Conservation (phyloP, 2,329 filamentous ascomycete genomes). For the Thelonectria discophora region DNA sequence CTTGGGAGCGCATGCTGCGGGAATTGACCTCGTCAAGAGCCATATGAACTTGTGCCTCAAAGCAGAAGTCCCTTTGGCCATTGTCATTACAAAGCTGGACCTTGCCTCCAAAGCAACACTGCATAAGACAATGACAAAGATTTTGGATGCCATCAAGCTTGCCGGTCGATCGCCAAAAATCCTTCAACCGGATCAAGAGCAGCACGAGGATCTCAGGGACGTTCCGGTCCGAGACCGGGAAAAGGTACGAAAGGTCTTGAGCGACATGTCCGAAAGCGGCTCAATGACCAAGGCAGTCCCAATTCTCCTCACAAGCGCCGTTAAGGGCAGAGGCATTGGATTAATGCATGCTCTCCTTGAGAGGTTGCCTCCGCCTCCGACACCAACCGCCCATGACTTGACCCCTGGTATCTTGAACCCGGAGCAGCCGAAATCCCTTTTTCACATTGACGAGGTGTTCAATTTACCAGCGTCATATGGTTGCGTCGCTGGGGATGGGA, state of each 20-base stretch:
- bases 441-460: conserved; percentile 93
- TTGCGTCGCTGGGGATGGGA: conserved; percentile 31
- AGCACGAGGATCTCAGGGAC: conserved; percentile 60
- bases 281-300: conserved; percentile 70
- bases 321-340: conserved; percentile 83
- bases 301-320: conserved; percentile 86
- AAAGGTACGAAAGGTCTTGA: conserved; percentile 66
- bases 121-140: conserved; percentile 73
- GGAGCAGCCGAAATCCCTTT: conserved; percentile 71
- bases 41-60: conserved; percentile 88
- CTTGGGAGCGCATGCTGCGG: conserved; percentile 59
- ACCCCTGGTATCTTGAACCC: conserved; percentile 65
- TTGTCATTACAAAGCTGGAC: conserved; percentile 92
- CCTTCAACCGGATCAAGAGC: conserved; percentile 65
- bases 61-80: conserved; percentile 77
- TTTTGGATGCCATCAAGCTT: conserved; percentile 81
- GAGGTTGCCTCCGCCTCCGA: conserved; percentile 73
- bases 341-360: conserved; percentile 83
- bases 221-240: conserved; percentile 65
- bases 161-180: conserved; percentile 79
- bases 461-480: conserved; percentile 71
- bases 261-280: conserved; percentile 55
- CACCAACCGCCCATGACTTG: conserved; percentile 62
- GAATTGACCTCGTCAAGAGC: conserved; percentile 77
- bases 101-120: conserved; percentile 78